phyloP scores from a whole-genome alignment of 495 filamentous ascomycete genomes.

The Neurospora tetrasperma region DNA sequence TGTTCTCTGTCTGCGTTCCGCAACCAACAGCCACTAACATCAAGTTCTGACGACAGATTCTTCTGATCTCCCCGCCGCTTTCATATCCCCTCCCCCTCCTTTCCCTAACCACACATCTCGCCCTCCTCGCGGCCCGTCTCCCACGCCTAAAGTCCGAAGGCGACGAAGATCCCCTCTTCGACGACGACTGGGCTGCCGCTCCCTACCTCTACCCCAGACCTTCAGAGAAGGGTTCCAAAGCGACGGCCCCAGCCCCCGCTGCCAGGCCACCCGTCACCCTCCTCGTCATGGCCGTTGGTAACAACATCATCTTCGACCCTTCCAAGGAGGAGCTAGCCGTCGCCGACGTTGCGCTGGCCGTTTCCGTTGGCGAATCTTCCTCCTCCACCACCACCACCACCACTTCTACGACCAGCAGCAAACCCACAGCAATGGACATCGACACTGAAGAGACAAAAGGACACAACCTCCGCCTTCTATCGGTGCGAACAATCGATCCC shows the following conservation, averaged over 20 bases:
- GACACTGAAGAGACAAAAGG: constrained; percentile 1
- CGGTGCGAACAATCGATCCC: constrained; percentile 60
- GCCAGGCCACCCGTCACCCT: constrained; percentile 71
- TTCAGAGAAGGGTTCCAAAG: constrained; percentile 2
- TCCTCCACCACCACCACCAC: background rate
- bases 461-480: constrained; percentile 39
- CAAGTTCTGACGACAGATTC: constrained; percentile 46
- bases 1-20: background rate
- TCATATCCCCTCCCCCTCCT: constrained; percentile 89
- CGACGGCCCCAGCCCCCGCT: constrained; percentile 2
- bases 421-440: constrained; percentile 12
- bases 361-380: constrained; percentile 47
- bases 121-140: constrained; percentile 79
- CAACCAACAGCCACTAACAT: constrained; percentile 6
- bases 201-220: constrained; percentile 60
- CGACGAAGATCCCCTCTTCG: constrained; percentile 94
- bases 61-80: constrained; percentile 82
- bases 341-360: constrained; percentile 75
- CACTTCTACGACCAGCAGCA: constrained; percentile 17
- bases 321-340: constrained; percentile 82
- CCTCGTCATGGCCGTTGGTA: constrained; percentile 74
- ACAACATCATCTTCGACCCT: constrained; percentile 91
- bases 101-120: constrained; percentile 87
- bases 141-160: constrained; percentile 71
- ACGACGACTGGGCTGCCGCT: constrained; percentile 92